Evolutionary conservation across 1,284 basidiomycete genomes (phyloP).

Genomic region (Fomitopsis betulina): DNA sequence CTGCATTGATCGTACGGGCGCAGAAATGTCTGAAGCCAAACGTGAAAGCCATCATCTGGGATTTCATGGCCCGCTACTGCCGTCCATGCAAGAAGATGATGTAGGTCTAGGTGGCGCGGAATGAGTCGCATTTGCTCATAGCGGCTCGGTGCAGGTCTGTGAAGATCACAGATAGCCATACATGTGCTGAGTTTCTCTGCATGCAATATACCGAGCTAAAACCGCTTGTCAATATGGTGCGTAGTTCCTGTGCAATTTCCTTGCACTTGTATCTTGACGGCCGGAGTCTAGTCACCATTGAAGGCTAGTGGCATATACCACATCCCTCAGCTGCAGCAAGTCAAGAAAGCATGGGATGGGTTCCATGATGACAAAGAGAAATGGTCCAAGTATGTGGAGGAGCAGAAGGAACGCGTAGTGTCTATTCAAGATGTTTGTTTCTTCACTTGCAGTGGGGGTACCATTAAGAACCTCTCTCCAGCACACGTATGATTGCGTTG

Average conservation of each 20-base stretch:
- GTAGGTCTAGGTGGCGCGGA: background rate
- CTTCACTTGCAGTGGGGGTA: background rate
- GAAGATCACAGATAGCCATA: background rate
- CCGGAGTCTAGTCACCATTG: background rate
- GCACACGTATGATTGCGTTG: background rate
- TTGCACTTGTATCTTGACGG: background rate
- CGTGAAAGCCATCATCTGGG: background rate
- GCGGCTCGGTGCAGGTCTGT: background rate
- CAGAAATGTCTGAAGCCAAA: background rate
- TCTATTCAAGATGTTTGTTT: background rate
- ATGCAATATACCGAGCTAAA: background rate
- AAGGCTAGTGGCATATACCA: background rate
- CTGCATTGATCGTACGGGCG: no score
- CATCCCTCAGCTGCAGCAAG: background rate
- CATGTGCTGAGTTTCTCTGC: background rate
- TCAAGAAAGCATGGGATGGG: background rate
- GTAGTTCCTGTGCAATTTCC: background rate
- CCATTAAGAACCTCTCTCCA: no score
- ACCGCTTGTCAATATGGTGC: background rate
- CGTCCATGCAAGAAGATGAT: background rate
- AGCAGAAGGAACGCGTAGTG: background rate
- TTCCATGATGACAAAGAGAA: background rate
- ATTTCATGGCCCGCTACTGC: slow-evolving; percentile 3
- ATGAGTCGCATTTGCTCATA: background rate
- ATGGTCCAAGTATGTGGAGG: background rate